Evolutionary conservation across 176 grass and related monocot species (phyloP).

Genomic region (Pontederia paniculata): DNA sequence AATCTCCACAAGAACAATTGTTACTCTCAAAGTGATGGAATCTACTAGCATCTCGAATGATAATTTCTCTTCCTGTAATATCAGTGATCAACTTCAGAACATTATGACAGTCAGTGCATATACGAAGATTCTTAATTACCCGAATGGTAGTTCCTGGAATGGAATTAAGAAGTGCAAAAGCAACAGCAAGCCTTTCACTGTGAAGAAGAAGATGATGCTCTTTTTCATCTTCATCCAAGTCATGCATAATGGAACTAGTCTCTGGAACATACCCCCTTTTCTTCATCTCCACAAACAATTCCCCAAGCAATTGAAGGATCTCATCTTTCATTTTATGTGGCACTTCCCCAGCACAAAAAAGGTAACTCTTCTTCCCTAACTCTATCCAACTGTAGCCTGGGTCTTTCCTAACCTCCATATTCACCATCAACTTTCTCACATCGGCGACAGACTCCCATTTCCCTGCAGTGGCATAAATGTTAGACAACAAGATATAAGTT

Average conservation of each 20-base stretch:
- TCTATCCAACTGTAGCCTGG: constrained; percentile 73
- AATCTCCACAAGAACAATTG: constrained; percentile 61
- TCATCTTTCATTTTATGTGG: constrained; percentile 45
- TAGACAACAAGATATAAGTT: constrained; percentile 79
- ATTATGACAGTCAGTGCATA: constrained; percentile 56
- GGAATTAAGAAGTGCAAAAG: constrained; percentile 62
- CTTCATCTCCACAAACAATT: constrained; percentile 43
- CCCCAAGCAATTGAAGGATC: constrained; percentile 42
- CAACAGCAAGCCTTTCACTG: constrained; percentile 81
- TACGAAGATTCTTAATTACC: constrained; percentile 58
- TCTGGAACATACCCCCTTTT: constrained; percentile 79
- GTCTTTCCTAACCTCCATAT: constrained; percentile 48
- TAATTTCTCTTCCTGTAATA: constrained; percentile 39
- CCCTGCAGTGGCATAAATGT: constrained; percentile 56
- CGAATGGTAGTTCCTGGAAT: constrained; percentile 48
- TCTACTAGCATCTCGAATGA: constrained; percentile 48
- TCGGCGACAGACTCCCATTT: constrained; percentile 59
- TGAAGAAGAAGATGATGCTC: constrained; percentile 69
- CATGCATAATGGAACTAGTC: constrained; percentile 81
- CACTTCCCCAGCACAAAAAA: constrained; percentile 59
- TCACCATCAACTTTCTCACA: constrained; percentile 48
- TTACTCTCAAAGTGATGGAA: constrained; percentile 61
- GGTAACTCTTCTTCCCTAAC: constrained; percentile 40
- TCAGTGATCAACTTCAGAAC: constrained; percentile 59
- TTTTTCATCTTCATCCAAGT: constrained; percentile 89